Evolutionary conservation across 2,329 filamentous ascomycete species (phyloP), one percentile per base, ranked within the genome.

Genomic region (Botrytis fragariae): DNA sequence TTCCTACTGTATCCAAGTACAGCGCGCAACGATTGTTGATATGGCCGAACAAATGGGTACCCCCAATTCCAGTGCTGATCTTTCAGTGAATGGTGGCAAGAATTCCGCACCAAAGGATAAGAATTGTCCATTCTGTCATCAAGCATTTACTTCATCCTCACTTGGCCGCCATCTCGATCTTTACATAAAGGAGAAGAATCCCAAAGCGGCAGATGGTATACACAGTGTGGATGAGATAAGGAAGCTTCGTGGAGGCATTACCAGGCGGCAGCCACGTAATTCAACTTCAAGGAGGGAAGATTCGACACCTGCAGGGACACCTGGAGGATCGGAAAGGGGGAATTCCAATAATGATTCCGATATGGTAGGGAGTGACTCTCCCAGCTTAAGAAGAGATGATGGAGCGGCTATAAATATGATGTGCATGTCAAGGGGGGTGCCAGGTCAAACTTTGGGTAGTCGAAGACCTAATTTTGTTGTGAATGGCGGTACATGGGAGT

Each of bases 181-280:
- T 57, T 98, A 97, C 82, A 95, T 98, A 79, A 95, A 94, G 80
- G 92, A 94, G 74, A 97, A 94, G 84, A 98, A 98, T 82, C 94
- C 95, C 1, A 96, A 95, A 82, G 87, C 91, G 1, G 85, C 92
- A 10, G 95, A 98, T 83, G 95, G 95, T 68, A 84, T 97, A 63
- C 95, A 98, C 83, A 87, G 97, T 84, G 93, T 98, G 74, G 93
- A 95, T 12, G 93, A 93, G 82, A 98, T 98, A 79, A 88, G 89
- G 77, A 93, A 92, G 82, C 85, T 97, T 79, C 90, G 95, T 71
- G 93, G 93, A 62, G 88, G 90, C 75, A 97, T 98, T 82, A 98
- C 95, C 39, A 87, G 95, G 76, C 88, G 95, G 74, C 94, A 97
- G 81, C 91, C 93, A 3, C 89, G 93, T 78, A 89, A 87, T 73